A percentile compares a stretch with the other conserved stretches of the same genome.
Evolutionary conservation across 768 basidiomycete species (phyloP).

Genomic region (Kwoniella sp.): DNA sequence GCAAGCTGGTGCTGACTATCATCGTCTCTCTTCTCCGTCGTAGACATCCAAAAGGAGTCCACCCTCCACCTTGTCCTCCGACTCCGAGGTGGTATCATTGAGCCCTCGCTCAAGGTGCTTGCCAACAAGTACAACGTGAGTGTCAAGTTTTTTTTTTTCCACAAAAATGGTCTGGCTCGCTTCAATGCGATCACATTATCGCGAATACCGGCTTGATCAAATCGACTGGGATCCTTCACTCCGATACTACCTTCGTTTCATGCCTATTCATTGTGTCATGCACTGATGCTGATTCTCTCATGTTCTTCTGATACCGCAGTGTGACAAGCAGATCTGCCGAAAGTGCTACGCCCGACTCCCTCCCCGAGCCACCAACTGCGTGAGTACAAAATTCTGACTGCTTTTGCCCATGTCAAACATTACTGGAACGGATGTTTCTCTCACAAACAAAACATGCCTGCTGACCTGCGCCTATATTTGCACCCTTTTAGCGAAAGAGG

Average conservation of each 20-base stretch:
- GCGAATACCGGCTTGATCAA: too few species aligned
- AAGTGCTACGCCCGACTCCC: slow-evolving; percentile 99
- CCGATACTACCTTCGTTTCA: too few species aligned
- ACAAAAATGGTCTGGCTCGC: too few species aligned
- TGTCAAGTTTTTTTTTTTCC: slow-evolving; percentile 6
- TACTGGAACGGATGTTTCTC: too few species aligned
- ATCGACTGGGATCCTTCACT: too few species aligned
- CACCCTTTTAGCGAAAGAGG: slow-evolving; percentile 64
- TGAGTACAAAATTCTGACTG: too few species aligned
- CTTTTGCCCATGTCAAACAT: too few species aligned
- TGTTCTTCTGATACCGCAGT: slow-evolving; percentile 56
- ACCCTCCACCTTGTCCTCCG: slow-evolving; percentile 97
- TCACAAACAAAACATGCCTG: background rate
- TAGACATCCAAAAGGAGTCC: slow-evolving; percentile 66
- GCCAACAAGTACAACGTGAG: slow-evolving; percentile 87
- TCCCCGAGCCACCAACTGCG: slow-evolving; percentile 98
- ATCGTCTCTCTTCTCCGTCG: background rate
- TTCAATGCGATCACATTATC: too few species aligned
- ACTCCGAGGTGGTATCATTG: slow-evolving; percentile 97
- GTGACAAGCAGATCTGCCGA: slow-evolving; percentile 99
- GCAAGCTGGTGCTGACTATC: too few species aligned
- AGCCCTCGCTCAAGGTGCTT: slow-evolving; percentile 96
- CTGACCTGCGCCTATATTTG: background rate
- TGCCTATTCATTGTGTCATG: background rate
- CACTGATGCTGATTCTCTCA: background rate